Base-by-base conservation (phyloP, 176 grass and related monocot genomes). In the Carex kokanica region DNA sequence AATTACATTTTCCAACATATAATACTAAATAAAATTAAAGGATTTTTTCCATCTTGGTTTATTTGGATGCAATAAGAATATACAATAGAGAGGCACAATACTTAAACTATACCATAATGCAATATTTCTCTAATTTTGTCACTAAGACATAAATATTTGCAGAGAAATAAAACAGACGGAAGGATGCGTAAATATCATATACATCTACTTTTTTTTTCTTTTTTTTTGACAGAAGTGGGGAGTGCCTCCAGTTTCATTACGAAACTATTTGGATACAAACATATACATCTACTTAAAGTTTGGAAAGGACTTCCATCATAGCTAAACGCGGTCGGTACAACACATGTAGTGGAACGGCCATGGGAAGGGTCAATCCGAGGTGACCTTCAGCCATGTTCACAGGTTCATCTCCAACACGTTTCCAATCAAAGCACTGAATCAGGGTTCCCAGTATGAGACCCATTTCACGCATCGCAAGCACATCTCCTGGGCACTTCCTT, bases 401-500 rank as follows among this genome's bases (percentile, higher is more conserved):
- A 31, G 57, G 60, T 82, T 67, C 80, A 71, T 31, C 80, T 32
- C 49, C 23, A 64, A 77, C 21, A 40, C 49, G 62, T 43, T 78
- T 67, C 80, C 80, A 87, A 31, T 87, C 86, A 72, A 87, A 87
- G 53, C 80, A 87, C 8, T 87, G 86, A 60, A 83, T 64, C 80
- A 87, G 41, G 6, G 86, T 64, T 66, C 65, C 86, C 10, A 87
- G 10, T 23, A 64, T 47, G 21, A 78, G 80, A 31, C 60, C 69
- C 20, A 87, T n/a, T 34, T 66, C 36, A 0, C 69, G 80, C 80
- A 64, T 56, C 3, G 86, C 86, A 52, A 87, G 59, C 29, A 13
- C 18, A 14, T 87, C 86, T 16, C 86, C 86, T 3, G 80, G 80
- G 31, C 86, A 87, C 60, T 69, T 63, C 29, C 86, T 81, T 61